phyloP scores from a whole-genome alignment of 2,329 filamentous ascomycete genomes.

The Botryotinia narcissicola region DNA sequence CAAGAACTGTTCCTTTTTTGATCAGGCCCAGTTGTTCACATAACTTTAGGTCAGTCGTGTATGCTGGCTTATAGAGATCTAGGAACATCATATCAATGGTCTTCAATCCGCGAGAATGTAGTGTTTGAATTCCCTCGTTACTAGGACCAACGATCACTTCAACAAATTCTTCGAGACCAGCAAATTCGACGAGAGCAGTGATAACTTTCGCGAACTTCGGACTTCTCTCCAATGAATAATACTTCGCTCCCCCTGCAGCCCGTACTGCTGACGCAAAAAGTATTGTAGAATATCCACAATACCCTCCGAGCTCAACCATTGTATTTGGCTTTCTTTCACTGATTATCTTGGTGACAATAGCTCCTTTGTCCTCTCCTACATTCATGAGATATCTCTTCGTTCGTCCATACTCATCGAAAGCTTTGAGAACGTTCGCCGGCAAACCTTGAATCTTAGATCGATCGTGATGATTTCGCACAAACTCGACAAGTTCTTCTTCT shows the following conservation, averaged over 20 bases:
- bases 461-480: constrained; percentile 60
- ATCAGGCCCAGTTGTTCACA: constrained; percentile 70
- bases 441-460: constrained; percentile 62
- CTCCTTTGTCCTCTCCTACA: constrained; percentile 71
- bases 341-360: constrained; percentile 68
- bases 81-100: constrained; percentile 53
- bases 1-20: constrained; percentile 58
- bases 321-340: constrained; percentile 60
- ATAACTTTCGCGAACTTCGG: constrained; percentile 72
- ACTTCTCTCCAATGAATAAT: constrained; percentile 71
- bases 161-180: constrained; percentile 68
- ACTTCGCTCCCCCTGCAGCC: constrained; percentile 60
- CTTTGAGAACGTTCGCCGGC: constrained; percentile 60
- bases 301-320: constrained; percentile 79
- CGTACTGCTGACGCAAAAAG: constrained; percentile 68
- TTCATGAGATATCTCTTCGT: constrained; percentile 76
- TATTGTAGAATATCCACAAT: constrained; percentile 78
- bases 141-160: constrained; percentile 69
- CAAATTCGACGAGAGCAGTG: constrained; percentile 66
- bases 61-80: constrained; percentile 78
- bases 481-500: constrained; percentile 71
- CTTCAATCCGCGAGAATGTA: constrained; percentile 42
- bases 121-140: constrained; percentile 59
- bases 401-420: constrained; percentile 68
- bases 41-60: constrained; percentile 71